These are phyloP conservation scores for Geotrichum ghanense DNA, from an alignment of 805 yeast genomes.

Conservation along the genomic window DNA sequence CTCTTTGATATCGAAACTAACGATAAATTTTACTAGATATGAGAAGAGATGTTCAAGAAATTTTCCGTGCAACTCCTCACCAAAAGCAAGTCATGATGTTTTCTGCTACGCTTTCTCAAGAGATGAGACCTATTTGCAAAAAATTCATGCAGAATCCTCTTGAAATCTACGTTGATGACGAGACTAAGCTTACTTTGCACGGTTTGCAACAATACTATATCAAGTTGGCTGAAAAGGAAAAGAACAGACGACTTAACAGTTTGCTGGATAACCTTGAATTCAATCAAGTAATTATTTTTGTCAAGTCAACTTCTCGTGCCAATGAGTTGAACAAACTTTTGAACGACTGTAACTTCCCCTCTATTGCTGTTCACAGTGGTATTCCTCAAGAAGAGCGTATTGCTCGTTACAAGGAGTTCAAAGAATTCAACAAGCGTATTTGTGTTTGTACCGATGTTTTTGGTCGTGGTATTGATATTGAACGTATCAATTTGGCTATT, in stretches of 20 bases:
- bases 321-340: slow-evolving; percentile 80
- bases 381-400: slow-evolving; percentile 97
- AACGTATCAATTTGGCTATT: slow-evolving; percentile 95
- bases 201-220: slow-evolving; percentile 95
- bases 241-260: slow-evolving; percentile 87
- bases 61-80: slow-evolving; percentile 94
- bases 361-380: slow-evolving; percentile 92
- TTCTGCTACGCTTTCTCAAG: slow-evolving; percentile 89
- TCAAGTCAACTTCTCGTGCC: slow-evolving; percentile 84
- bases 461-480: slow-evolving; percentile 99
- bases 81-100: slow-evolving; percentile 99
- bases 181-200: slow-evolving; percentile 91
- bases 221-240: slow-evolving; percentile 81
- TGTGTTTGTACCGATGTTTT: slow-evolving; percentile 98
- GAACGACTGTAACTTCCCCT: slow-evolving; percentile 90
- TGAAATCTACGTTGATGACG: slow-evolving; percentile 96
- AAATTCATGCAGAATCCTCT: slow-evolving; percentile 97
- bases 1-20: not conserved
- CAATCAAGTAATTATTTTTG: slow-evolving; percentile 96
- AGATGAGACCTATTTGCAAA: slow-evolving; percentile 92
- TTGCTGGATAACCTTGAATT: slow-evolving; percentile 88
- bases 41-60: slow-evolving; percentile 98
- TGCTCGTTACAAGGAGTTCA: slow-evolving; percentile 88
- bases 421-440: slow-evolving; percentile 96
- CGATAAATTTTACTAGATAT: slow-evolving; percentile 39